Conservation (phyloP, 129 eudicot species). For the Artemisia tridentata region DNA sequence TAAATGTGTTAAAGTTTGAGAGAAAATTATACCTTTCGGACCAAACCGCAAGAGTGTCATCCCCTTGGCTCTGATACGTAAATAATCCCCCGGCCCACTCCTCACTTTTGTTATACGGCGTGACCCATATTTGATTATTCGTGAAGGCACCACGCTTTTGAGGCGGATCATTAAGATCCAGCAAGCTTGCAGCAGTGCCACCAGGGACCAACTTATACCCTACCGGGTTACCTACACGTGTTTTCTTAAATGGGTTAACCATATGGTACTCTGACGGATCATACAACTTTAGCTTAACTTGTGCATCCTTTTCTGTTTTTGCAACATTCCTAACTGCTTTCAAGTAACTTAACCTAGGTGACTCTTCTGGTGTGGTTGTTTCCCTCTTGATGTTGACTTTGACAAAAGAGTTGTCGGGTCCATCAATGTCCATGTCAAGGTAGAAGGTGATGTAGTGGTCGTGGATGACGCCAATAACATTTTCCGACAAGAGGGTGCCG, state of each 20-base stretch:
- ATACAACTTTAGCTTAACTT: conserved; percentile 72
- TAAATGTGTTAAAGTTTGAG: neutral
- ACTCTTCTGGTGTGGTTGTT: conserved; percentile 53
- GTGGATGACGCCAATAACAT: conserved; percentile 93
- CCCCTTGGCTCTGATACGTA: conserved; percentile 78
- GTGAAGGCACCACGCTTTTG: conserved; percentile 93
- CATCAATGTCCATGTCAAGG: conserved; percentile 95
- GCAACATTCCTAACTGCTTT: conserved; percentile 74
- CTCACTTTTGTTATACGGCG: conserved; percentile 84
- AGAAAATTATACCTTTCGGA: conserved; percentile 59
- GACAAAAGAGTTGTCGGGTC: conserved; percentile 80
- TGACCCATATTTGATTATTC: conserved; percentile 95
- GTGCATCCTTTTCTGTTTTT: conserved; percentile 91
- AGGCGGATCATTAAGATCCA: conserved; percentile 84
- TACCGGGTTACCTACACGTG: conserved; percentile 87
- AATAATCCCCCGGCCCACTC: conserved; percentile 98
- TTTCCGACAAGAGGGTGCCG: conserved; percentile 93
- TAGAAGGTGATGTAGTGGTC: conserved; percentile 90
- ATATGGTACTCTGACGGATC: conserved; percentile 89
- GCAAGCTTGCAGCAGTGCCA: conserved; percentile 89
- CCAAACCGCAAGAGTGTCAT: conserved; percentile 90
- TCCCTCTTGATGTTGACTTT: conserved; percentile 75
- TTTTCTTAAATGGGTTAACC: conserved; percentile 65
- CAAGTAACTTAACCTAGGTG: conserved; percentile 84
- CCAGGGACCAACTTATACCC: conserved; percentile 93